A percentile compares a stretch with the other conserved stretches of the same genome.
phyloP scores from a whole-genome alignment of 2,329 filamentous ascomycete genomes.

The Pseudogymnoascus sp. region DNA sequence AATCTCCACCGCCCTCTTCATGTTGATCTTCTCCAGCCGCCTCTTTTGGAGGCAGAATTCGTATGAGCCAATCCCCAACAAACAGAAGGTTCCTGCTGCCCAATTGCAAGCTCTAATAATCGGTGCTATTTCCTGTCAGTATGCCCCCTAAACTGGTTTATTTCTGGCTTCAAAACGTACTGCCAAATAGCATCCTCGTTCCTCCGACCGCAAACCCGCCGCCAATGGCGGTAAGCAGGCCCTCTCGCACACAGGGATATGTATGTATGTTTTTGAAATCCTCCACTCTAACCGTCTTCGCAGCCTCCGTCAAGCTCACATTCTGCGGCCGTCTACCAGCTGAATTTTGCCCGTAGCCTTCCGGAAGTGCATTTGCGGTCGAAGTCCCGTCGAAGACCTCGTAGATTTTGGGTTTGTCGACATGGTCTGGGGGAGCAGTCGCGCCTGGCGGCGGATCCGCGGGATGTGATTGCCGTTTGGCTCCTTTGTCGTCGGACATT shows the following conservation, averaged over 20 bases:
- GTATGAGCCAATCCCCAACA: conserved; percentile 63
- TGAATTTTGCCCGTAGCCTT: conserved; percentile 28
- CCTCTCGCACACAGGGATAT: conserved; percentile 75
- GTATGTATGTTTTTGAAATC: conserved; percentile 69
- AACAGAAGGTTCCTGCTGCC: conserved; percentile 70
- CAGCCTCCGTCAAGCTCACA: conserved; percentile 47
- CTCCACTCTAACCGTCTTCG: conserved; percentile 56
- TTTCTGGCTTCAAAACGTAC: conserved; percentile 37
- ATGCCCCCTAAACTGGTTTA: neutral
- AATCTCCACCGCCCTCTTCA: conserved; percentile 78
- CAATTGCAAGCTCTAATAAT: conserved; percentile 68
- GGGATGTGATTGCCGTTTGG: conserved; percentile 16
- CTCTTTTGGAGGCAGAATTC: conserved; percentile 76
- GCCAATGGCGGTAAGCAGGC: conserved; percentile 74
- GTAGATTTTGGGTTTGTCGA: conserved; percentile 31
- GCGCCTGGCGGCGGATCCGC: conserved; percentile 30
- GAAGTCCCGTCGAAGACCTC: conserved; percentile 30
- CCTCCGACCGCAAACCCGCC: conserved; percentile 69
- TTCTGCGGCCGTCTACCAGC: conserved; percentile 18
- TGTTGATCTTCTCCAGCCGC: conserved; percentile 66
- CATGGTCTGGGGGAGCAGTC: conserved; percentile 29
- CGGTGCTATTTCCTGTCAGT: conserved; percentile 36
- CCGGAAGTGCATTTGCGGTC: conserved; percentile 27
- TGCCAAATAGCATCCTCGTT: conserved; percentile 64
- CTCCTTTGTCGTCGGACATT: conserved; percentile 1